Evolutionary conservation across 2,329 filamentous ascomycete species (phyloP), one percentile per base, ranked within the genome.

Genomic region (Pezicula rhizophila): DNA sequence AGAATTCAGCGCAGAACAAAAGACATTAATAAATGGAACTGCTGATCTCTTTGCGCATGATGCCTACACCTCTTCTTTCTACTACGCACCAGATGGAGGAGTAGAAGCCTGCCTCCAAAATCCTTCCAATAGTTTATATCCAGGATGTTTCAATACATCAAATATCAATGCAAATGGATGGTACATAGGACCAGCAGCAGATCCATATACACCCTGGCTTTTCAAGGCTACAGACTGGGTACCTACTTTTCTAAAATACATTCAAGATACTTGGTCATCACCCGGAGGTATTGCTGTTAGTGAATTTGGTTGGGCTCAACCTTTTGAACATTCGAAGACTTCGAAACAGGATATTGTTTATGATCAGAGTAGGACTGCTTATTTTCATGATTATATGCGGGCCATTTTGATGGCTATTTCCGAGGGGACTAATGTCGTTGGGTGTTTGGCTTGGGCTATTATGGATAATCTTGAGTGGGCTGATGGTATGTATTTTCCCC

Each of bases 361-460:
- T 51, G 89, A 95, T 66, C 82, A 88, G 55, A 89, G 92, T 73
- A 79, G 89, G 23, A 80, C 80, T 50, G 71, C 82, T 61, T 95
- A 93, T 70, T 93, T 88, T 69, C 70, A 82, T 51, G 80, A 78
- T 53, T 93, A 95, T 64, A 80, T 92, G 60, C 76, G 75, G 47
- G 87, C 87, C 48, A 58, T 62, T 18, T 39, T 62, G 25, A 79
- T 93, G 77, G 86, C 84, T 25, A 79, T 86, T 60, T 87, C 87
- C 8, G 87, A 93, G 61, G 83, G 84, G 18, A 86, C 91, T 43
- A 79, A 92, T 59, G 85, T 92, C 47, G 76, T 79, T 57, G 88
- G 84, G 7, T 93, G 91, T 69, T 80, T 92, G 71, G 89, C 85
- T n/a, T 95, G 89, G 88, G 87, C 82, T 64, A 77, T 93, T 53